Conservation (phyloP, 2,329 filamentous ascomycete genomes). For the Colletotrichum tanaceti region DNA sequence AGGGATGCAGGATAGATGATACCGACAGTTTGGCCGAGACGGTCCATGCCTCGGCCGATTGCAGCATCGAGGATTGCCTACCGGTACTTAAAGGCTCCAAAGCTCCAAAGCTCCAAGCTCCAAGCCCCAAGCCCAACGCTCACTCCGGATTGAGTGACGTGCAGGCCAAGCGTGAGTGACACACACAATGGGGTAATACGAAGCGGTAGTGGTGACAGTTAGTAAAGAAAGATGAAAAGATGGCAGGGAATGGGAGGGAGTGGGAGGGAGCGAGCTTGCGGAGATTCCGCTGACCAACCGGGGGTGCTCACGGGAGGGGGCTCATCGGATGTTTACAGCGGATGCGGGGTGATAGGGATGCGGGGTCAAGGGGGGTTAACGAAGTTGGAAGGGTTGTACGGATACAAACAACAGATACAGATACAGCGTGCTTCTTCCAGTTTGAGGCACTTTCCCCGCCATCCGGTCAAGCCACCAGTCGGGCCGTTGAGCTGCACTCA, state of each 20-base stretch:
- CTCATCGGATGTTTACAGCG: constrained; percentile 13
- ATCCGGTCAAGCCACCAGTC: constrained; percentile 39
- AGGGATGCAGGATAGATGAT: constrained; percentile 8
- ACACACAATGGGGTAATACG: background rate
- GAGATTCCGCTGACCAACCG: constrained; percentile 30
- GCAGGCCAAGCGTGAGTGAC: background rate
- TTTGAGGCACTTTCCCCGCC: constrained; percentile 22
- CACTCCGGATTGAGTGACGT: background rate
- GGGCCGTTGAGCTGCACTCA: constrained; percentile 33
- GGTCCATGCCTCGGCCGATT: constrained; percentile 7
- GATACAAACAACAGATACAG: no score
- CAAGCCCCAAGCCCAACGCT: background rate
- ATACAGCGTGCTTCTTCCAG: background rate
- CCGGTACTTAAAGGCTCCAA: no score
- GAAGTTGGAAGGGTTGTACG: constrained; percentile 4
- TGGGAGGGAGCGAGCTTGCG: constrained; percentile 24
- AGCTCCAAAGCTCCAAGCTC: no score
- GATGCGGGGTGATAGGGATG: constrained; percentile 29
- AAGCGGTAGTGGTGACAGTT: background rate
- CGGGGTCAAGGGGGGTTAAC: no score
- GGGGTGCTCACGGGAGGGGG: background rate
- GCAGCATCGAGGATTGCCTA: constrained; percentile 1
- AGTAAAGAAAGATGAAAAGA: background rate
- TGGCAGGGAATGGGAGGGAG: background rate
- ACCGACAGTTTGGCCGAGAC: constrained; percentile 28